Conservation (phyloP, 805 yeast species). For the Dipodascus albidus region DNA sequence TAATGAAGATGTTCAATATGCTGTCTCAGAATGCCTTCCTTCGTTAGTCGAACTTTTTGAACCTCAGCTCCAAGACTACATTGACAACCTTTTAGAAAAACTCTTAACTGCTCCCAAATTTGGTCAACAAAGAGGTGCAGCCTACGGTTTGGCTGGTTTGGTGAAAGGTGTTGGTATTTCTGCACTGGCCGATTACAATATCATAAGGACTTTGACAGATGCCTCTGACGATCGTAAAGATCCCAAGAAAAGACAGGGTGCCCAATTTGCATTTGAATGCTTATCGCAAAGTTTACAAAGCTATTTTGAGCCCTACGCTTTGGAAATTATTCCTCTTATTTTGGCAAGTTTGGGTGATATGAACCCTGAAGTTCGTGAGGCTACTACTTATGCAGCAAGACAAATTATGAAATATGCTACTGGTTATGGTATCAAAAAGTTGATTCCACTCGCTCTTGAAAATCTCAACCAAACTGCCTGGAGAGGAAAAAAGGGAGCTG, state of each 20-base stretch:
- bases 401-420: constrained; percentile 86
- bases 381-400: constrained; percentile 79
- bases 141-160: constrained; percentile 90
- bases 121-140: constrained; percentile 76
- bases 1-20: constrained; percentile 80
- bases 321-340: constrained; percentile 75
- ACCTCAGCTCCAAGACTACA: constrained; percentile 36
- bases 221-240: constrained; percentile 84
- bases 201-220: constrained; percentile 61
- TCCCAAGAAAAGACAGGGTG: constrained; percentile 70
- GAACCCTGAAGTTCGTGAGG: constrained; percentile 73
- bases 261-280: constrained; percentile 75
- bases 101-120: constrained; percentile 40
- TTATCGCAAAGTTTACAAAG: constrained; percentile 66
- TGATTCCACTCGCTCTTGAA: constrained; percentile 82
- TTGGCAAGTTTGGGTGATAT: constrained; percentile 78
- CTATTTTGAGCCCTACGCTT: constrained; percentile 86
- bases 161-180: constrained; percentile 83
- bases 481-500: constrained; percentile 96
- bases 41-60: constrained; percentile 54
- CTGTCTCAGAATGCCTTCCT: constrained; percentile 76
- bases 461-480: constrained; percentile 84
- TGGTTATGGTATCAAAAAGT: constrained; percentile 78
- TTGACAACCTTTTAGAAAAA: constrained; percentile 48
- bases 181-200: constrained; percentile 62